Percentiles rank a stretch among this genome's conserved stretches.
Conservation (phyloP, 2,329 filamentous ascomycete species). For the Fusarium mexicanum region DNA sequence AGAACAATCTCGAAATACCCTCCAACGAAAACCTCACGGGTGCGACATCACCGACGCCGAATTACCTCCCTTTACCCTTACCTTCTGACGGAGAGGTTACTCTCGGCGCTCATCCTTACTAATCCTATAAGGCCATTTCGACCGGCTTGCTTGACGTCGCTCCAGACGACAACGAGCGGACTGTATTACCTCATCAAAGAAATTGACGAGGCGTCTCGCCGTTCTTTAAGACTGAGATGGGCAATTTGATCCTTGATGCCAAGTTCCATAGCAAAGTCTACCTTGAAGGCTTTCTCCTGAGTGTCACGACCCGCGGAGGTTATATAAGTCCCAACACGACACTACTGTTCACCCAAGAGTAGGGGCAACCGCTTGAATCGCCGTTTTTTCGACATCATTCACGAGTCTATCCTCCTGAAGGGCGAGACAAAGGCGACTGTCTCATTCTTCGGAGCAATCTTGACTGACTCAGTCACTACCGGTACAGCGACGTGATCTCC, state of each 20-base stretch:
- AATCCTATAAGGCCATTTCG: rapidly evolving
- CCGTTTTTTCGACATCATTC: background rate
- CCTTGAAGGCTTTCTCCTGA: background rate
- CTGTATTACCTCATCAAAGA: rapidly evolving
- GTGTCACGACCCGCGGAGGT: background rate
- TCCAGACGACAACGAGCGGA: background rate
- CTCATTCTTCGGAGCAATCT: rapidly evolving
- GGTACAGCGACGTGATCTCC: rapidly evolving
- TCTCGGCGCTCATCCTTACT: background rate
- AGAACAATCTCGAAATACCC: conserved; percentile 64
- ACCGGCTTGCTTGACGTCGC: rapidly evolving
- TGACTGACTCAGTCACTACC: rapidly evolving
- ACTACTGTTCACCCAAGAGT: rapidly evolving
- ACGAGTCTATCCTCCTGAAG: background rate
- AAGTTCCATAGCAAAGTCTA: background rate
- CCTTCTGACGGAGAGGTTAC: conserved; percentile 51
- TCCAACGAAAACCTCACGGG: conserved; percentile 71
- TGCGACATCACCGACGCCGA: conserved; percentile 64
- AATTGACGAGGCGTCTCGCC: background rate
- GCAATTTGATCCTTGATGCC: background rate
- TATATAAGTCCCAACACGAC: background rate
- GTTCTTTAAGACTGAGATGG: background rate
- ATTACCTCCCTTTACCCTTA: conserved; percentile 53
- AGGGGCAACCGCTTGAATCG: background rate
- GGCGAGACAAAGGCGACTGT: background rate